Evolutionary conservation across 2,329 filamentous ascomycete genomes (phyloP).

Genomic region (Fusarium armeniacum): DNA sequence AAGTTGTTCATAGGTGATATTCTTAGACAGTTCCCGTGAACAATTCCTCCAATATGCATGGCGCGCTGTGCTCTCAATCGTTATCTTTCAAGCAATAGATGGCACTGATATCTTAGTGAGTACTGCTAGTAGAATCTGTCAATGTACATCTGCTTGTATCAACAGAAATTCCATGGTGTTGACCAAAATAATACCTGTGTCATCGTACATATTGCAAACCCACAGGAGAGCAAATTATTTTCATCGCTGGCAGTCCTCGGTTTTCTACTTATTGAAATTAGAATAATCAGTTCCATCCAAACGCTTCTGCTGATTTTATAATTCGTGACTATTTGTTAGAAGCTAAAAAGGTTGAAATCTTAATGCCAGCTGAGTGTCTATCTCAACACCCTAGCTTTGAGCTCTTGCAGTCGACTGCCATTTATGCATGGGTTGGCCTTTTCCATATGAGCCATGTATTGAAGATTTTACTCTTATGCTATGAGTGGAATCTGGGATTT

Average conservation of each 20-base stretch:
- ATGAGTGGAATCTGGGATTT: accelerated
- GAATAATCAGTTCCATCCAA: too few species aligned
- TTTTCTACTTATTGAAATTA: too few species aligned
- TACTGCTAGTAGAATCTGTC: not conserved
- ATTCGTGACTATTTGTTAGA: not conserved
- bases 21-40: not conserved
- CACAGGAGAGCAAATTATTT: accelerated
- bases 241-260: not conserved
- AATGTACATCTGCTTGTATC: not conserved
- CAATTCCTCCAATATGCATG: not conserved
- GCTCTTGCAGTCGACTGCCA: not conserved
- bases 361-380: not conserved
- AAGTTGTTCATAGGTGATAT: not conserved
- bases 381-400: not conserved
- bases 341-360: not conserved
- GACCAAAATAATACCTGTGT: not conserved
- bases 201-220: not conserved
- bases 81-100: accelerated
- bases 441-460: accelerated
- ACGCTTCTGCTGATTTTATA: too few species aligned
- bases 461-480: accelerated
- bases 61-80: not conserved
- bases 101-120: not conserved
- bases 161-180: not conserved
- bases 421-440: accelerated